A percentile compares a stretch with the other conserved stretches of the same genome.
Conservation (phyloP, 768 basidiomycete genomes). For the Boletus sensibilis region DNA sequence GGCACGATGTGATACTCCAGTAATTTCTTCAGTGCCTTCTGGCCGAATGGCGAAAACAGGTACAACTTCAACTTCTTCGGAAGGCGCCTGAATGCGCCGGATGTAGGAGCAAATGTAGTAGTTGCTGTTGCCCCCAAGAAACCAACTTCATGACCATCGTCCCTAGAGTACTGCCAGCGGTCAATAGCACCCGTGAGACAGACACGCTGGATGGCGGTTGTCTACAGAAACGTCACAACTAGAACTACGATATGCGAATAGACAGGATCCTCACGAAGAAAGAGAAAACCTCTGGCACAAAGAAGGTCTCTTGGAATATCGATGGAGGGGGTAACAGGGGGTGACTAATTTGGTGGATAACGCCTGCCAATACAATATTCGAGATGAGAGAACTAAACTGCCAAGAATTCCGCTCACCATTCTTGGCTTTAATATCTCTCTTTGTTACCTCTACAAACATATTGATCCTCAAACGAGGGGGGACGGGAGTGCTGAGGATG, state of each 20-base stretch:
- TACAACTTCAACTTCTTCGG: constrained; percentile 8
- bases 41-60: constrained; percentile 14
- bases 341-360: constrained; percentile 15
- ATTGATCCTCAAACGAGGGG: constrained; percentile 33
- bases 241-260: not conserved
- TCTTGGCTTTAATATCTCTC: constrained; percentile 6
- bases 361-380: not conserved
- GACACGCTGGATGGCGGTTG: constrained; percentile 14
- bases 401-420: constrained; percentile 1
- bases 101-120: constrained; percentile 8
- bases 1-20: constrained; percentile 16
- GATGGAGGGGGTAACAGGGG: constrained; percentile 13
- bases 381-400: not conserved
- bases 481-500: constrained; percentile 34
- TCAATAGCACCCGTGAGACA: constrained; percentile 10
- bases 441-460: constrained; percentile 9
- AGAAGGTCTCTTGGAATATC: constrained; percentile 15
- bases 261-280: constrained; percentile 7
- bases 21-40: constrained; percentile 12
- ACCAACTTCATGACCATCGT: not conserved
- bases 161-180: not conserved
- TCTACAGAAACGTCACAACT: constrained; percentile 1
- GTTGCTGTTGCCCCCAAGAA: constrained; percentile 6
- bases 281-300: constrained; percentile 8
- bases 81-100: constrained; percentile 8